Percentiles rank a stretch among this genome's conserved stretches.
Conservation (phyloP, 768 basidiomycete genomes). For the Russula griseocarnosa region DNA sequence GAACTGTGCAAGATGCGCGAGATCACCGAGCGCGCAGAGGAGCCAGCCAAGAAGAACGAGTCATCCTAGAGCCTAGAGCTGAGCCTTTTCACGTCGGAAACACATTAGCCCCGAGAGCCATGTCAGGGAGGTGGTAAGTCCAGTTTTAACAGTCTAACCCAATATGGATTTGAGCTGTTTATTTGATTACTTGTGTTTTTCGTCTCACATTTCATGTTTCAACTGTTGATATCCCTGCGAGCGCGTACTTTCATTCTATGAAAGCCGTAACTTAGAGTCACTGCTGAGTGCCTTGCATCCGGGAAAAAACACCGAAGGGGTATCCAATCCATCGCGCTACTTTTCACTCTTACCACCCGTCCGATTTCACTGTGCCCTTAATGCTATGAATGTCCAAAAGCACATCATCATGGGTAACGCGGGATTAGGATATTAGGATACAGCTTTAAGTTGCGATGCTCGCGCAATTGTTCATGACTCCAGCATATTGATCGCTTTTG, state of each 20-base stretch:
- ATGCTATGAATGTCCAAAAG: not conserved
- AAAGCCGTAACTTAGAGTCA: not conserved
- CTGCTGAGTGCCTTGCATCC: not conserved
- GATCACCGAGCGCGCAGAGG: slow-evolving; percentile 75
- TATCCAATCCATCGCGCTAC: not conserved
- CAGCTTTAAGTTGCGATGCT: not conserved
- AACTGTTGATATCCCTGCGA: not conserved
- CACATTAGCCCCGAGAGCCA: not conserved
- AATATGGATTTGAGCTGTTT: not conserved
- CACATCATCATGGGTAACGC: no score
- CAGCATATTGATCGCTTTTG: not conserved
- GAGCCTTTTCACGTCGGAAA: not conserved
- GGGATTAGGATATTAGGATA: not conserved
- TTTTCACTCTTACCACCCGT: not conserved
- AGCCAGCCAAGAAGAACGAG: slow-evolving; percentile 91
- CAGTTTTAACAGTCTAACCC: not conserved
- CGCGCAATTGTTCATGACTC: not conserved
- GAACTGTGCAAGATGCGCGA: slow-evolving; percentile 50
- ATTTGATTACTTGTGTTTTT: not conserved
- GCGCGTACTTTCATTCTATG: not conserved
- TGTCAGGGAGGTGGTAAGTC: not conserved
- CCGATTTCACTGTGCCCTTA: not conserved
- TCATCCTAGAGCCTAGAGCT: not conserved
- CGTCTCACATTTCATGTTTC: not conserved
- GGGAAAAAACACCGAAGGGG: not conserved